These are phyloP conservation scores for Cyberlindnera galapagoensis DNA, from an alignment of 805 yeast genomes.

Conservation along the genomic window DNA sequence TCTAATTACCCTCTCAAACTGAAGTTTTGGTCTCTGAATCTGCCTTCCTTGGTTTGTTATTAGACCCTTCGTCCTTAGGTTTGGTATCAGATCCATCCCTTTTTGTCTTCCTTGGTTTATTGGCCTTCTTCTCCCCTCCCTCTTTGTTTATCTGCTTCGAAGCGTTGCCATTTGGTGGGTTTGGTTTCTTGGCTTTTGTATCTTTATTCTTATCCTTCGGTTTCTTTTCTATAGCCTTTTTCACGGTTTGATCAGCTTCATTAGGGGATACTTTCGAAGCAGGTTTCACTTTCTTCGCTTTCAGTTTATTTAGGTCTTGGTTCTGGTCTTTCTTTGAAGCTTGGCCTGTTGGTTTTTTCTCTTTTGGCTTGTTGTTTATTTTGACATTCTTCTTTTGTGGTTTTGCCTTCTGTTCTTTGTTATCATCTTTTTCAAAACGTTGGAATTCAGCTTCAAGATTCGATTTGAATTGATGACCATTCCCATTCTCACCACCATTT, in stretches of 20 bases:
- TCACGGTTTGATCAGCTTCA: too few species aligned
- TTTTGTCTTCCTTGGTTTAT: not conserved
- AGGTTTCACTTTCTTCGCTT: not conserved
- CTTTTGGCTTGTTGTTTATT: not conserved
- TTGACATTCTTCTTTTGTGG: not conserved
- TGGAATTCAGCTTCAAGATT: constrained; percentile 1
- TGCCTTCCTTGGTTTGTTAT: too few species aligned
- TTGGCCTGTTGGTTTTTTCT: not conserved
- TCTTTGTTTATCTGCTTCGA: too few species aligned
- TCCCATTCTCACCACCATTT: too few species aligned
- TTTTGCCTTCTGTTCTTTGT: constrained; percentile 1
- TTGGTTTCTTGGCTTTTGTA: too few species aligned
- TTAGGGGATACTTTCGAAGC: too few species aligned
- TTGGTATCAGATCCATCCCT: not conserved
- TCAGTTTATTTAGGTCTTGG: not conserved
- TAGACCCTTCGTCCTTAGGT: too few species aligned
- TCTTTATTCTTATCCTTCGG: too few species aligned
- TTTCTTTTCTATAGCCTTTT: too few species aligned
- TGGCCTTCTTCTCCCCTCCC: not conserved
- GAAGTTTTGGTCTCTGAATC: too few species aligned
- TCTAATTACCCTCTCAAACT: too few species aligned
- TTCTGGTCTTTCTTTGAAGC: not conserved
- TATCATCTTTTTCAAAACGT: not conserved
- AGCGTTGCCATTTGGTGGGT: too few species aligned
- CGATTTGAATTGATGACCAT: not conserved